These are phyloP conservation scores for Onygenales sp. DNA, from an alignment of 2,329 filamentous ascomycete genomes.

Conservation along the genomic window DNA sequence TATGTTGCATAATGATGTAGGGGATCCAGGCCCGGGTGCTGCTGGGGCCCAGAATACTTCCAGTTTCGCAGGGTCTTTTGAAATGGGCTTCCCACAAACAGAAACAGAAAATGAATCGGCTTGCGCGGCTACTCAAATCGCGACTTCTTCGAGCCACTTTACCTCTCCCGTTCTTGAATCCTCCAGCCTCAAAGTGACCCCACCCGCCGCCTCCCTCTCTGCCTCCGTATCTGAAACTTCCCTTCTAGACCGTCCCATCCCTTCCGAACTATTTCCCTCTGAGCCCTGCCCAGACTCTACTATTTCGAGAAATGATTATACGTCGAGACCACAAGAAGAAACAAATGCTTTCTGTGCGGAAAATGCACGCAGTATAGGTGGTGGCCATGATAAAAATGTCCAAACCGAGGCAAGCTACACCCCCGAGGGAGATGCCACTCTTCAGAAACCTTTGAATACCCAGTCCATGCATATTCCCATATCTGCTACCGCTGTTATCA, in stretches of 20 bases:
- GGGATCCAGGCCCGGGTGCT: slow-evolving; percentile 2
- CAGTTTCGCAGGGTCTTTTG: slow-evolving; percentile 23
- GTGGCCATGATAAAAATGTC: slow-evolving; percentile 15
- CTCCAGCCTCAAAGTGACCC: slow-evolving; percentile 11
- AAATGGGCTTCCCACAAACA: slow-evolving; percentile 16
- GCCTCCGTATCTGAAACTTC: slow-evolving; percentile 16
- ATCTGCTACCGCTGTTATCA: slow-evolving; percentile 16
- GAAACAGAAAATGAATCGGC: slow-evolving; percentile 17
- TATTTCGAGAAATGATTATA: not conserved
- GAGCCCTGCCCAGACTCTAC: slow-evolving; percentile 18
- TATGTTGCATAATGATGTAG: slow-evolving; percentile 7
- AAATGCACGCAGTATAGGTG: not conserved
- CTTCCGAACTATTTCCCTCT: slow-evolving; percentile 14
- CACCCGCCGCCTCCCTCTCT: slow-evolving; percentile 17
- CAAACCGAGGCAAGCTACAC: slow-evolving; percentile 13
- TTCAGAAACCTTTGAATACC: slow-evolving; percentile 40
- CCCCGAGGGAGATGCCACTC: slow-evolving; percentile 34
- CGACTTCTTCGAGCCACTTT: slow-evolving; percentile 12
- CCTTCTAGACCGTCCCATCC: slow-evolving; percentile 13
- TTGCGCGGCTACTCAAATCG: slow-evolving; percentile 16
- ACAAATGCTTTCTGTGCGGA: not conserved
- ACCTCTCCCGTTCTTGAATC: slow-evolving; percentile 11
- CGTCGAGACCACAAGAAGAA: not conserved
- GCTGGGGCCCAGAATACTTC: slow-evolving; percentile 16
- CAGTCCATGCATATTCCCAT: slow-evolving; percentile 18